phyloP scores from a whole-genome alignment of 2,329 filamentous ascomycete genomes.

The Xylariaceae sp. region DNA sequence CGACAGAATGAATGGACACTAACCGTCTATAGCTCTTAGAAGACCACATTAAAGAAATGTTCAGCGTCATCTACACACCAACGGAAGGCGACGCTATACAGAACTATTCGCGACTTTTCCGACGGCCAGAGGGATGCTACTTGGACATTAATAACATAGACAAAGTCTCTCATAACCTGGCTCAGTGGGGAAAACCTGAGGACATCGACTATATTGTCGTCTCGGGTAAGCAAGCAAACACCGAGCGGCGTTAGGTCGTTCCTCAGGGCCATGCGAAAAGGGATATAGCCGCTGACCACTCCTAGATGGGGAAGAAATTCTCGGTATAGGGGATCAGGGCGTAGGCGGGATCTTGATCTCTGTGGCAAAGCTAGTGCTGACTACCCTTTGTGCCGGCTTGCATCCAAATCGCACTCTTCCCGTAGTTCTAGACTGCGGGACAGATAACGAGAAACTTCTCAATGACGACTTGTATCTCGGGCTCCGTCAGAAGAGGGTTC shows the following conservation, averaged over 20 bases:
- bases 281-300: slow-evolving; percentile 24
- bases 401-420: slow-evolving; percentile 79
- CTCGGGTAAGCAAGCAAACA: slow-evolving; percentile 60
- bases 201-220: slow-evolving; percentile 91
- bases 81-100: slow-evolving; percentile 89
- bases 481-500: slow-evolving; percentile 66
- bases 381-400: slow-evolving; percentile 85
- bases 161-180: slow-evolving; percentile 68
- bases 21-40: slow-evolving; percentile 64
- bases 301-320: slow-evolving; percentile 69
- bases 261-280: neutral
- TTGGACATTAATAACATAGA: slow-evolving; percentile 74
- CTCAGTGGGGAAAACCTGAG: slow-evolving; percentile 70
- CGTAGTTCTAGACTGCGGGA: slow-evolving; percentile 85
- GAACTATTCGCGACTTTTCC: slow-evolving; percentile 79
- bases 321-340: slow-evolving; percentile 89
- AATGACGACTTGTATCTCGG: slow-evolving; percentile 83
- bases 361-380: slow-evolving; percentile 80
- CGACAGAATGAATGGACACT: neutral
- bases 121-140: slow-evolving; percentile 81
- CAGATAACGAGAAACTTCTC: slow-evolving; percentile 76
- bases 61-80: slow-evolving; percentile 87
- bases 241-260: neutral
- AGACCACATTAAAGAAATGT: slow-evolving; percentile 85
- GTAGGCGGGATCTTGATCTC: slow-evolving; percentile 85